These are phyloP conservation scores for Sporodiniella umbellata DNA, from an alignment of 371 early-diverging fungal genomes.

Conservation along the genomic window DNA sequence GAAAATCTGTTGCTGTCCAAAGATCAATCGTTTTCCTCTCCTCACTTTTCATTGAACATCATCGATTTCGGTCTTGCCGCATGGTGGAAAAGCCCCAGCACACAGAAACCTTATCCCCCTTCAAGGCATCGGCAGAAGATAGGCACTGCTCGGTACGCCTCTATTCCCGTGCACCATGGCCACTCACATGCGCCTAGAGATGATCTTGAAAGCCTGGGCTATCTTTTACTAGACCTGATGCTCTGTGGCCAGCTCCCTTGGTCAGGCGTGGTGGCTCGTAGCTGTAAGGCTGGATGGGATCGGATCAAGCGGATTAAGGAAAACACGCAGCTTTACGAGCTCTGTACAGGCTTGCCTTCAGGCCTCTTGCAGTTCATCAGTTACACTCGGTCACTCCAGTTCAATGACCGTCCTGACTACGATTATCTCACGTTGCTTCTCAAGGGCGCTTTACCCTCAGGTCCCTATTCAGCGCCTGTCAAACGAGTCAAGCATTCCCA, in stretches of 20 bases:
- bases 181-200: slow-evolving; percentile 56
- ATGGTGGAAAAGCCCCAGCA: slow-evolving; percentile 48
- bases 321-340: slow-evolving; percentile 43
- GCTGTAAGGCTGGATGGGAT: slow-evolving; percentile 59
- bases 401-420: slow-evolving; percentile 94
- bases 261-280: slow-evolving; percentile 59
- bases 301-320: slow-evolving; percentile 55
- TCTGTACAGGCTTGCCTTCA: slow-evolving; percentile 53
- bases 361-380: slow-evolving; percentile 58
- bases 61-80: slow-evolving; percentile 60
- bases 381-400: slow-evolving; percentile 82
- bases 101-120: slow-evolving; percentile 46
- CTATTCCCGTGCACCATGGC: slow-evolving; percentile 59
- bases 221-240: slow-evolving; percentile 55
- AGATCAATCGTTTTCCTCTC: slow-evolving; percentile 2
- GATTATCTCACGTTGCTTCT: slow-evolving; percentile 36
- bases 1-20: slow-evolving; percentile 80
- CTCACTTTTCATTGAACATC: slow-evolving; percentile 15
- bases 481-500: background rate
- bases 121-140: slow-evolving; percentile 48
- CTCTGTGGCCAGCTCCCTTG: slow-evolving; percentile 56
- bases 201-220: slow-evolving; percentile 61
- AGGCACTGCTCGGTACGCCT: slow-evolving; percentile 67
- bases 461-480: background rate
- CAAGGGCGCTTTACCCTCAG: background rate